Percentiles rank a stretch among this genome's conserved stretches.
These are phyloP conservation scores for Cercospora sp. DNA, from an alignment of 2,329 filamentous ascomycete genomes.

Conservation along the genomic window DNA sequence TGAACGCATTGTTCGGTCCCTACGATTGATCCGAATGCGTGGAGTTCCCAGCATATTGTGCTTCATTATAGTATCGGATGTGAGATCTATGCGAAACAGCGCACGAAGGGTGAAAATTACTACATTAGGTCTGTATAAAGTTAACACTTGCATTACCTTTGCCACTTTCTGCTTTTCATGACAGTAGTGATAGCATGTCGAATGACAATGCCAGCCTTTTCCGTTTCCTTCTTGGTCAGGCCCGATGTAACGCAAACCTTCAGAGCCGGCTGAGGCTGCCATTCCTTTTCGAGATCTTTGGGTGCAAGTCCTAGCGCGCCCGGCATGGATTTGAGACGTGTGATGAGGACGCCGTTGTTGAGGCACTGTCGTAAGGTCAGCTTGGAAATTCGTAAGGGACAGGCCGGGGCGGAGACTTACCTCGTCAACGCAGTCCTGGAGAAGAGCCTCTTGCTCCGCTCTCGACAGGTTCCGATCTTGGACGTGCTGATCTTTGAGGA, in stretches of 20 bases:
- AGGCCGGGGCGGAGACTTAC: constrained; percentile 51
- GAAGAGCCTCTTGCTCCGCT: constrained; percentile 76
- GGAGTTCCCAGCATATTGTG: neutral
- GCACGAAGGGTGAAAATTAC: neutral
- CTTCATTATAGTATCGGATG: neutral
- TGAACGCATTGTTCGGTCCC: constrained; percentile 35
- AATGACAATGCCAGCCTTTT: constrained; percentile 86
- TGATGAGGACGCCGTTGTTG: constrained; percentile 85
- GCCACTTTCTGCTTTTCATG: constrained; percentile 56
- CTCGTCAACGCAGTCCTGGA: constrained; percentile 96
- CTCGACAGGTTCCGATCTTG: constrained; percentile 63
- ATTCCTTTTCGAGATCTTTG: constrained; percentile 62
- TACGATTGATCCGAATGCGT: neutral
- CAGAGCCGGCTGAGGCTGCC: constrained; percentile 74
- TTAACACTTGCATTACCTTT: neutral
- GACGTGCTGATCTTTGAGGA: constrained; percentile 80
- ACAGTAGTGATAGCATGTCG: constrained; percentile 93
- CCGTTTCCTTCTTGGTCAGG: constrained; percentile 88
- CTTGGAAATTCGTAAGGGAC: neutral
- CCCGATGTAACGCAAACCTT: constrained; percentile 90
- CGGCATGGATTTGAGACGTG: constrained; percentile 77
- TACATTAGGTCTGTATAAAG: neutral
- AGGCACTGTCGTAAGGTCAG: constrained; percentile 60
- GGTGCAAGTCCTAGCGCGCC: constrained; percentile 57
- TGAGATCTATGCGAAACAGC: neutral